Evolutionary conservation across 2,329 filamentous ascomycete species (phyloP).

Genomic region (Dothistroma pini): DNA sequence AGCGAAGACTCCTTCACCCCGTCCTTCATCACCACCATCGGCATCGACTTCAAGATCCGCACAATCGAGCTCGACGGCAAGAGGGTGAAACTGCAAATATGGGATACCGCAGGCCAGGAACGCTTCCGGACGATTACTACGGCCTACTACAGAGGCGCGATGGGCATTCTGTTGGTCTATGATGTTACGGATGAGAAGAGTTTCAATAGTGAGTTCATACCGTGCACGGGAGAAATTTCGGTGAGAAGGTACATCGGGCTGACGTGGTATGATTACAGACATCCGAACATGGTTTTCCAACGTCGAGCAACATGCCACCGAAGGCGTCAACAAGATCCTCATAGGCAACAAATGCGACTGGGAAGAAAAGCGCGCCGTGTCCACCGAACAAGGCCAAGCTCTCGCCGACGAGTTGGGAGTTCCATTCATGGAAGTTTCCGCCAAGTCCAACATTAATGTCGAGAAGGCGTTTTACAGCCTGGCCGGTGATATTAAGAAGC

Average conservation of each 20-base stretch:
- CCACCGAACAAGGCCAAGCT: slow-evolving; percentile 86
- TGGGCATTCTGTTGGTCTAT: slow-evolving; percentile 97
- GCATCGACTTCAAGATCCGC: slow-evolving; percentile 99
- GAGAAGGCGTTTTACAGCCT: slow-evolving; percentile 97
- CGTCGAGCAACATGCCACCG: slow-evolving; percentile 95
- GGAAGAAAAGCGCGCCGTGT: slow-evolving; percentile 97
- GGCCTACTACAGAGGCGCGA: slow-evolving; percentile 96
- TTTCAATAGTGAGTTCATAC: slow-evolving; percentile 73
- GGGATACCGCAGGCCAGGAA: slow-evolving; percentile 98
- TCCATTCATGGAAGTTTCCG: slow-evolving; percentile 96
- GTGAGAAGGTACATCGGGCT: not conserved
- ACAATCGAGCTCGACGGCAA: slow-evolving; percentile 99
- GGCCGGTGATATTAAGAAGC: slow-evolving; percentile 96
- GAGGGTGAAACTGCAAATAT: slow-evolving; percentile 98
- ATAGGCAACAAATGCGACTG: slow-evolving; percentile 99
- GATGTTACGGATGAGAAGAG: slow-evolving; percentile 96
- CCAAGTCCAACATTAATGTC: slow-evolving; percentile 99
- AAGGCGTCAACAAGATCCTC: slow-evolving; percentile 99
- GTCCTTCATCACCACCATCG: slow-evolving; percentile 98
- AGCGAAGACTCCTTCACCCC: slow-evolving; percentile 97
- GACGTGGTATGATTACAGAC: slow-evolving; percentile 53
- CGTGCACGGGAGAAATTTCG: not conserved
- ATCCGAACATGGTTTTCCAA: slow-evolving; percentile 99
- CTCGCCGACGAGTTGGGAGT: slow-evolving; percentile 95
- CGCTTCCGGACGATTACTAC: slow-evolving; percentile 98